phyloP scores from a whole-genome alignment of 805 yeast genomes.

The Jamesozyma lodderae region DNA sequence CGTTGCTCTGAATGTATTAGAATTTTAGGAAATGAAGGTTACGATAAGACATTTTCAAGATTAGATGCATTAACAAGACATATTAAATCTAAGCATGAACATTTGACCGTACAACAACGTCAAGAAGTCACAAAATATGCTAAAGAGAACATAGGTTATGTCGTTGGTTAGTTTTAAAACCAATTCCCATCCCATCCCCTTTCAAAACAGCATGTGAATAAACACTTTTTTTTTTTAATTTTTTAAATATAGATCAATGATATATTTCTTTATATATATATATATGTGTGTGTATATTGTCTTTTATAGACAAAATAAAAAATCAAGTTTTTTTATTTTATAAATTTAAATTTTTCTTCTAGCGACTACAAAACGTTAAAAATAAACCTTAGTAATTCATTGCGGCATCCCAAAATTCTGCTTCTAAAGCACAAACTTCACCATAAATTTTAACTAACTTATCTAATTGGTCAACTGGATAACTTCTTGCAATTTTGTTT shows the following conservation, averaged over 20 bases:
- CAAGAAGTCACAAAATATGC: slow-evolving; percentile 64
- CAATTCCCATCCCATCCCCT: too few species aligned
- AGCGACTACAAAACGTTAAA: too few species aligned
- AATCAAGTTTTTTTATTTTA: neutral
- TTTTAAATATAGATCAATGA: too few species aligned
- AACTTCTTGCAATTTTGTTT: neutral
- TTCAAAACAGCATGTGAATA: too few species aligned
- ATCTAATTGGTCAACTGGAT: neutral
- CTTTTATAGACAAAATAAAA: neutral
- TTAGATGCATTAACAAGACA: slow-evolving; percentile 93
- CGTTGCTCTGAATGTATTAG: slow-evolving; percentile 74
- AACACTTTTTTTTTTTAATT: too few species aligned
- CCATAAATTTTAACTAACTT: neutral
- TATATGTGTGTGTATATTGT: too few species aligned
- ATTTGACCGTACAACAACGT: slow-evolving; percentile 44
- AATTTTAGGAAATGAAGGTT: slow-evolving; percentile 34
- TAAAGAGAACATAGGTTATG: slow-evolving; percentile 64
- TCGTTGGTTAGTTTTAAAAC: slow-evolving; percentile 6
- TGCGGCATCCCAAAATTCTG: neutral
- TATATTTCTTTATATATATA: too few species aligned
- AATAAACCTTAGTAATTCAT: too few species aligned
- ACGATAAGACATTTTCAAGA: slow-evolving; percentile 77
- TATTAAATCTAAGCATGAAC: slow-evolving; percentile 79
- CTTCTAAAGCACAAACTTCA: neutral
- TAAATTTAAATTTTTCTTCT: neutral